These are phyloP conservation scores for Flaveria brownii DNA, from an alignment of 129 eudicot genomes.

Conservation along the genomic window DNA sequence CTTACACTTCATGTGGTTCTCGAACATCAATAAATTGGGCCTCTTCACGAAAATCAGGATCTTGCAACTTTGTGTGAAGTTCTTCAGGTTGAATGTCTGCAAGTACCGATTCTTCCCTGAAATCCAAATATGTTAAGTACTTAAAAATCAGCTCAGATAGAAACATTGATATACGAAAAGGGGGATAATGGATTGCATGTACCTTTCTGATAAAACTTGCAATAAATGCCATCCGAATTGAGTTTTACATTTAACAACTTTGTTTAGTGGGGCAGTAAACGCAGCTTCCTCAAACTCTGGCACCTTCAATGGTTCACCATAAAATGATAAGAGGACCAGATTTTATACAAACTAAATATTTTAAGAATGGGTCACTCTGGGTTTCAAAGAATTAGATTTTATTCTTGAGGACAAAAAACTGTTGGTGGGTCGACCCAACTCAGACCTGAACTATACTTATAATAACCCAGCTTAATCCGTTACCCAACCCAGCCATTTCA, in stretches of 20 bases:
- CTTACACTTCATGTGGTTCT: conserved; percentile 98
- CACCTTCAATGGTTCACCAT: conserved; percentile 51
- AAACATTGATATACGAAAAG: not conserved
- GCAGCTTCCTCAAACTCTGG: conserved; percentile 99
- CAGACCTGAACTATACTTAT: not conserved
- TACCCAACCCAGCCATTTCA: not conserved
- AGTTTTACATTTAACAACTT: conserved; percentile 82
- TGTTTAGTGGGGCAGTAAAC: conserved; percentile 72
- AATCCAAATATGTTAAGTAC: conserved; percentile 13
- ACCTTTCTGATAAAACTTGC: conserved; percentile 96
- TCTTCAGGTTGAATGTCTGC: conserved; percentile 74
- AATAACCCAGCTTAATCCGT: not conserved
- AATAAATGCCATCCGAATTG: conserved; percentile 96
- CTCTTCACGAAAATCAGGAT: conserved; percentile 71
- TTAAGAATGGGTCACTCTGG: not conserved
- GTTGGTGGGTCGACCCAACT: not conserved
- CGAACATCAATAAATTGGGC: conserved; percentile 90
- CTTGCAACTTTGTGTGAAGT: conserved; percentile 78
- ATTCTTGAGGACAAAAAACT: not conserved
- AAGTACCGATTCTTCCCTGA: conserved; percentile 78
- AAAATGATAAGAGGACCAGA: conserved; percentile 1
- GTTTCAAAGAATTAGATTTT: too few relatives aligned
- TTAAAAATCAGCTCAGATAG: conserved; percentile 16
- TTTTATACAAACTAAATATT: not conserved
- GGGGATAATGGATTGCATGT: not conserved